These are phyloP conservation scores for Diaporthe citriasiana DNA, from an alignment of 2,329 filamentous ascomycete genomes.

Conservation along the genomic window DNA sequence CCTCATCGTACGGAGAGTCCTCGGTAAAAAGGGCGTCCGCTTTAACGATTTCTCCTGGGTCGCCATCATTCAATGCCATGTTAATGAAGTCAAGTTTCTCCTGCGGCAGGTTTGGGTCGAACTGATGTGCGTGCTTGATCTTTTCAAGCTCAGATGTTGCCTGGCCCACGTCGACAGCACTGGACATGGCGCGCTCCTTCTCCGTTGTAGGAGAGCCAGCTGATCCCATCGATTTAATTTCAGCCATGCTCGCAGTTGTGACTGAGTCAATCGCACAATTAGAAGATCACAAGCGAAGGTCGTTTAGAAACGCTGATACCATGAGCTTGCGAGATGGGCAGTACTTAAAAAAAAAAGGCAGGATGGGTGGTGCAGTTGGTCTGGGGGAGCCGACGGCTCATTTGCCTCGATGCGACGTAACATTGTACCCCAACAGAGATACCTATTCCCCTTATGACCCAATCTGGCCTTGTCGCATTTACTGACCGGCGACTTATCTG, in stretches of 20 bases:
- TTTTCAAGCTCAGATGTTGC: conserved; percentile 46
- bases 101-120: conserved; percentile 52
- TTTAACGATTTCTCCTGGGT: conserved; percentile 50
- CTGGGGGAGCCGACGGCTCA: not conserved
- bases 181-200: conserved; percentile 23
- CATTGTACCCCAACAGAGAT: conserved; percentile 13
- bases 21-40: conserved; percentile 52
- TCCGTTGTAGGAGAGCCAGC: conserved; percentile 6
- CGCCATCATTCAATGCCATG: conserved; percentile 50
- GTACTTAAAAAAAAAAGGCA: not conserved
- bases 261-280: not conserved
- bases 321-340: not conserved
- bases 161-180: conserved; percentile 35
- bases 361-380: no score
- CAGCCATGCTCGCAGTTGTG: not conserved
- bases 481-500: conserved; percentile 31
- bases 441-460: not conserved
- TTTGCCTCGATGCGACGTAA: conserved; percentile 30
- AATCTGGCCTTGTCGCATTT: conserved; percentile 10
- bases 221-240: conserved; percentile 20
- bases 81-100: conserved; percentile 52
- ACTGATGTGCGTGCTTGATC: conserved; percentile 52
- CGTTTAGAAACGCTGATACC: not conserved
- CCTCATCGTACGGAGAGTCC: conserved; percentile 57
- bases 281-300: not conserved